phyloP scores from a whole-genome alignment of 2,329 filamentous ascomycete species.

The Ophiostoma triangulosporum region DNA sequence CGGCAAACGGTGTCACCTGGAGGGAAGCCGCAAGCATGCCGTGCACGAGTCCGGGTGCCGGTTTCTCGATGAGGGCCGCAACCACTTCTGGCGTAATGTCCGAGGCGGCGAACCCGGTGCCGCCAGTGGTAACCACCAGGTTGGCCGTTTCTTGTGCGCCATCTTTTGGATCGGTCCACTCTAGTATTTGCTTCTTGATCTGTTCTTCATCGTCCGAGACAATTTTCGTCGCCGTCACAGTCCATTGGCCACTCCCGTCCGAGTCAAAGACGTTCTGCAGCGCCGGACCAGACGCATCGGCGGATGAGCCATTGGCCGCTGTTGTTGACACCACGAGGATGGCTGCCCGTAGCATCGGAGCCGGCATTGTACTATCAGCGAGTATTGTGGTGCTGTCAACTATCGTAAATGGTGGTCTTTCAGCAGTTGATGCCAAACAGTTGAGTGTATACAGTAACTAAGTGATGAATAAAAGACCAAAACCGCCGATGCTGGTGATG shows the following conservation, averaged over 20 bases:
- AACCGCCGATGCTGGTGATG: too few species aligned
- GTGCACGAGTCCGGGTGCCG: conserved; percentile 85
- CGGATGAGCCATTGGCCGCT: conserved; percentile 62
- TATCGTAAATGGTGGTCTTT: background rate
- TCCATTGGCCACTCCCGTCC: conserved; percentile 59
- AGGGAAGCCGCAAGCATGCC: conserved; percentile 83
- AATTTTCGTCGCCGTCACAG: conserved; percentile 54
- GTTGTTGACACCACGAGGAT: conserved; percentile 88
- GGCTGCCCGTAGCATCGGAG: conserved; percentile 46
- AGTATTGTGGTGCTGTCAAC: background rate
- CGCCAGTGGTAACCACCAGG: conserved; percentile 76
- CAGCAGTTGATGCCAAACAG: background rate
- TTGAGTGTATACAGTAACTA: too few species aligned
- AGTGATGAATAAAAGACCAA: too few species aligned
- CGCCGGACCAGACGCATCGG: conserved; percentile 57
- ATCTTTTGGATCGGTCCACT: conserved; percentile 64
- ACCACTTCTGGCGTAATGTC: conserved; percentile 90
- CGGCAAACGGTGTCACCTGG: conserved; percentile 80
- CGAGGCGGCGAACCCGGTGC: conserved; percentile 77
- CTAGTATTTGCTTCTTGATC: conserved; percentile 60
- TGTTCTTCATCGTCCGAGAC: conserved; percentile 61
- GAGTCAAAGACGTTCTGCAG: conserved; percentile 56
- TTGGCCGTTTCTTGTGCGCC: conserved; percentile 35
- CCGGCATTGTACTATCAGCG: conserved; percentile 32
- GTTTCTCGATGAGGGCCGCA: conserved; percentile 63